Evolutionary conservation across 2,329 filamentous ascomycete species (phyloP), one percentile per base, ranked within the genome.

Genomic region (Ascochyta koolunga): DNA sequence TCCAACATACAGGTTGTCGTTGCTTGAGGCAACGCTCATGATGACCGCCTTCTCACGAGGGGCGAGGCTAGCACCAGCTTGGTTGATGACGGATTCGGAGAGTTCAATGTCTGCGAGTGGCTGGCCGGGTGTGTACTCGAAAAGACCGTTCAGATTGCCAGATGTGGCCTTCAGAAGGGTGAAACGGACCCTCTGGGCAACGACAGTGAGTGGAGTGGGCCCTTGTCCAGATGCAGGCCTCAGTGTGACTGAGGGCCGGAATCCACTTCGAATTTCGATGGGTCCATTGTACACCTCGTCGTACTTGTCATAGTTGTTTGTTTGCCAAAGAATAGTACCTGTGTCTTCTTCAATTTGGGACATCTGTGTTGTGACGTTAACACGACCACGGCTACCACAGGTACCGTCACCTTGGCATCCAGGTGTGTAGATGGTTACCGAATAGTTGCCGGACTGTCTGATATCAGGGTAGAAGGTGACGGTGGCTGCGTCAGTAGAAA

Each of bases 221-320:
- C 60, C 70, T 73, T 92, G 89, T 33, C 84, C 86, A 27, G 82
- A 72, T 19, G 86, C 79, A 4, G 93, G 89, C 0, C 86, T 83
- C 38, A 99, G 78, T 0, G 89, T 96, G 46, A 99, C 86, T 4
- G 85, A 85, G 13, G 93, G 91, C 36, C 87, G 87, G 80, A 97
- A 97, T 18, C 83, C 83, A 58, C 85, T 88, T 47, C 84, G 86
- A 48, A 87, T 87, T 69, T 98, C 91, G 48, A 99, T 86, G 61
- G 86, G 86, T 40, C 93, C 95, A 61, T 88, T 89, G 76, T 92
- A 96, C 54, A 99, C 87, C 63, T 90, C 87, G 70, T 99, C 95
- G 69, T 96, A 98, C 76, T 99, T 99, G 79, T 98, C 93, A 73
- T 88, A 96, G 71, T 96, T 84, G 77, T 99, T 99, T 16, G 93